phyloP scores from a whole-genome alignment of 176 grass and related monocot genomes.

The Triticum timopheevii region DNA sequence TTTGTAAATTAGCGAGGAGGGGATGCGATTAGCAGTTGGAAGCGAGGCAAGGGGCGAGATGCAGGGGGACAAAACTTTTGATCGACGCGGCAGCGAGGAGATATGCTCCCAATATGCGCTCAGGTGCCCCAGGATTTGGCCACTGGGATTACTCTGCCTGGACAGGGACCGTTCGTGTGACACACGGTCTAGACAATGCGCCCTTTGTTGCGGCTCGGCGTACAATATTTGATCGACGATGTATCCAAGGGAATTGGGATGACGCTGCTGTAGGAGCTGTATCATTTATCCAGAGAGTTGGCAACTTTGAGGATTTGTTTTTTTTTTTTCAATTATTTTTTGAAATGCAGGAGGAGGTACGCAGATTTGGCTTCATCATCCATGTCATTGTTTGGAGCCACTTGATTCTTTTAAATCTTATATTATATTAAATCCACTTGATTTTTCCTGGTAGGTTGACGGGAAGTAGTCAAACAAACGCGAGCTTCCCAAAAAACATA shows the following conservation, averaged over 20 bases:
- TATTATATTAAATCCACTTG: too few species aligned
- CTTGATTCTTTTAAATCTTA: not conserved
- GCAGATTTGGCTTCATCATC: not conserved
- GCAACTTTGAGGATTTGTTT: not conserved
- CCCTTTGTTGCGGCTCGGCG: not conserved
- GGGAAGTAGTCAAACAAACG: too few species aligned
- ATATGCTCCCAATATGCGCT: not conserved
- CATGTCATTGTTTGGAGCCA: not conserved
- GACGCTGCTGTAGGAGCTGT: not conserved
- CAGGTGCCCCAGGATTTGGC: not conserved
- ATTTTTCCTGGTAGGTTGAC: too few species aligned
- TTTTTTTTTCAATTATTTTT: not conserved
- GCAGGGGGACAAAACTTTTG: not conserved
- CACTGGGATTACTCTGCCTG: not conserved
- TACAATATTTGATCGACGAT: slow-evolving; percentile 1
- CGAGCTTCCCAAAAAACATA: too few species aligned
- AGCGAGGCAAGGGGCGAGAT: not conserved
- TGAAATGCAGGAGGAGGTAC: too few species aligned
- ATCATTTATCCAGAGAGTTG: not conserved
- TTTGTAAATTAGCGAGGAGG: not conserved
- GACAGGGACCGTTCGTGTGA: not conserved
- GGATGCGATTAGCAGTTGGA: not conserved
- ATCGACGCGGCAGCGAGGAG: not conserved
- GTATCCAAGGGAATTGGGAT: not conserved
- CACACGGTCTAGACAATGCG: not conserved